Evolutionary conservation across 148 eudicot genomes (phyloP), one percentile per base, ranked within the genome.

Genomic region (Silene conica): DNA sequence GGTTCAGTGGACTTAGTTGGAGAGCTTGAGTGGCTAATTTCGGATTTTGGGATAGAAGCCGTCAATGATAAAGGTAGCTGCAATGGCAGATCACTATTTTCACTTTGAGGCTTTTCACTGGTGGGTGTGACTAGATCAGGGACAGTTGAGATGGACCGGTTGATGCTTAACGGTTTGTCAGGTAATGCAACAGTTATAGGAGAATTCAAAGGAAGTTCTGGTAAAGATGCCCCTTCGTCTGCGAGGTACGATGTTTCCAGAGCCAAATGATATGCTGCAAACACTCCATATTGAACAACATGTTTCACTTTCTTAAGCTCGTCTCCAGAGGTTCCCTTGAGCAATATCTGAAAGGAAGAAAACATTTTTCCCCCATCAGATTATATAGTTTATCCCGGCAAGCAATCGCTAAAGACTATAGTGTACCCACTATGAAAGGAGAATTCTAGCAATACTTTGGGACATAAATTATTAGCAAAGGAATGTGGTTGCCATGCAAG

Each of bases 211-310:
- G 96, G 89, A 70, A 86, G 82, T 78, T 86, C 92, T 22, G 99
- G 97, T 62, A 95, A 63, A 41, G 97, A 86, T 58, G 99, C 97
- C 59, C 99, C 99, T 82, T 96, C 99, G 80, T 96, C 99, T 15
- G 94, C 99, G 73, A 96, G 96, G 85, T 92, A 96, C 66, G 99
- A 96, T 71, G 99, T 96, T 82, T 96, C 99, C 74, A 96, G 78
- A 78, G 96, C 99, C 84, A 96, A 80, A 80, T 96, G 96, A 87
- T 96, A 96, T 73, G 99, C 99, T 55, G 99, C 99, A 85, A 96
- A 96, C 70, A 96, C 81, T 70, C 89, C 97, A 85, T 90, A 96
- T 71, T 92, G 96, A 46, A 92, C 80, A 67, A 96, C 97, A 83
- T 89, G 96, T 80, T 96, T 96, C 77, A 96, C 99, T 84, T 92